Evolutionary conservation across 1,139 yeast species (phyloP).

Genomic region (Pichia sp.): DNA sequence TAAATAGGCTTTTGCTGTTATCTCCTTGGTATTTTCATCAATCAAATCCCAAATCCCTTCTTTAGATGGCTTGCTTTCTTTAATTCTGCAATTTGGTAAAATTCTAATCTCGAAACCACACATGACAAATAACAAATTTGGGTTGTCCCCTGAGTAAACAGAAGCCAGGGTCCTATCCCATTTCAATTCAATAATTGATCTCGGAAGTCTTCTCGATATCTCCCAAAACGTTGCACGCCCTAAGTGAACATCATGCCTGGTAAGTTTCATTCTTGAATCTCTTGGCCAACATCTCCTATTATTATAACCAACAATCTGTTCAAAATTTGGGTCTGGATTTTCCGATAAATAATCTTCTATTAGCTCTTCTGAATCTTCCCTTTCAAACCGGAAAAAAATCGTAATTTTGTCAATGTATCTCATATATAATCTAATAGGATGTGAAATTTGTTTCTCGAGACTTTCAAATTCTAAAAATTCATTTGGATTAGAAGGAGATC

Average conservation of each 20-base stretch:
- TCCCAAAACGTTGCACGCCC: constrained; percentile 96
- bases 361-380: constrained; percentile 68
- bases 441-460: constrained; percentile 48
- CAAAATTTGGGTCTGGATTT: constrained; percentile 89
- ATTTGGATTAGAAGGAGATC: constrained; percentile 66
- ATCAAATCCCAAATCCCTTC: constrained; percentile 94
- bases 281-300: constrained; percentile 94
- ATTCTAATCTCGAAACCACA: constrained; percentile 93
- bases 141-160: constrained; percentile 85
- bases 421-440: constrained; percentile 75
- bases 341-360: constrained; percentile 72
- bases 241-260: constrained; percentile 86
- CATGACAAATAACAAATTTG: constrained; percentile 83
- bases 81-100: constrained; percentile 61
- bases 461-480: constrained; percentile 68
- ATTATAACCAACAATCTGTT: constrained; percentile 79
- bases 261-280: constrained; percentile 83
- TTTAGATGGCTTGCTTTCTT: constrained; percentile 33
- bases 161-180: constrained; percentile 86
- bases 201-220: constrained; percentile 70
- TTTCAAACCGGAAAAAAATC: constrained; percentile 68
- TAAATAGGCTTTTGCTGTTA: constrained; percentile 84
- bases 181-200: constrained; percentile 60
- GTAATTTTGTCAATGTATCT: constrained; percentile 81
- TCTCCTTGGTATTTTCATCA: constrained; percentile 65